These are phyloP conservation scores for Pseudomassariella vexata DNA, from an alignment of 2,329 filamentous ascomycete genomes.

Conservation along the genomic window DNA sequence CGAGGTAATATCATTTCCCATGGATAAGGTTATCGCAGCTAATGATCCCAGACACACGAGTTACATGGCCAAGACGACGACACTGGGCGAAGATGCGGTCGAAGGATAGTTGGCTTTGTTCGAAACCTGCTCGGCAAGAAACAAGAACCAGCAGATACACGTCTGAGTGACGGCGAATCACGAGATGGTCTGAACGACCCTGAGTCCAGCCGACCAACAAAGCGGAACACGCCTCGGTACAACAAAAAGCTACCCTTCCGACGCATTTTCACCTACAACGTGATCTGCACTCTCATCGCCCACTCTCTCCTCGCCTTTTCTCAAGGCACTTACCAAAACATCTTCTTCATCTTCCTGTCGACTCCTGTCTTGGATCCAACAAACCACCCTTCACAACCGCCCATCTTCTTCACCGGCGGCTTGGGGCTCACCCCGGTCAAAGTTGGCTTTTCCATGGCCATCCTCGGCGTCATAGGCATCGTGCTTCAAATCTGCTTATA, in stretches of 20 bases:
- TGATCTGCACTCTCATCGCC: constrained; percentile 1
- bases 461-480: constrained; percentile 1
- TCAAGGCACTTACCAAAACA: background rate
- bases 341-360: constrained; percentile 3
- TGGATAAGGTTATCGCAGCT: constrained; percentile 25
- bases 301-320: constrained; percentile 1
- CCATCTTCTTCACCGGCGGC: background rate
- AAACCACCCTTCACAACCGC: constrained; percentile 1
- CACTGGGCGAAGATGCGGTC: background rate
- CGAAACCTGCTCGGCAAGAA: constrained; percentile 13
- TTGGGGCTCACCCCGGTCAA: constrained; percentile 1
- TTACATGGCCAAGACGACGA: constrained; percentile 10
- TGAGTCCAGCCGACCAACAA: too few relatives aligned
- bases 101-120: background rate
- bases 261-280: background rate
- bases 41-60: constrained; percentile 17
- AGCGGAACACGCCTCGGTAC: background rate
- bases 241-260: constrained; percentile 3
- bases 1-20: constrained; percentile 10
- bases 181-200: background rate
- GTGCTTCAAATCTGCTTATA: constrained; percentile 2
- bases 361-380: background rate
- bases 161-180: constrained; percentile 8
- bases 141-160: constrained; percentile 21
- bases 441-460: constrained; percentile 1